Percentiles rank a stretch among this genome's conserved stretches.
Evolutionary conservation across 192 early-diverging fungal genomes (phyloP).

Genomic region (Oehlia diaphana): DNA sequence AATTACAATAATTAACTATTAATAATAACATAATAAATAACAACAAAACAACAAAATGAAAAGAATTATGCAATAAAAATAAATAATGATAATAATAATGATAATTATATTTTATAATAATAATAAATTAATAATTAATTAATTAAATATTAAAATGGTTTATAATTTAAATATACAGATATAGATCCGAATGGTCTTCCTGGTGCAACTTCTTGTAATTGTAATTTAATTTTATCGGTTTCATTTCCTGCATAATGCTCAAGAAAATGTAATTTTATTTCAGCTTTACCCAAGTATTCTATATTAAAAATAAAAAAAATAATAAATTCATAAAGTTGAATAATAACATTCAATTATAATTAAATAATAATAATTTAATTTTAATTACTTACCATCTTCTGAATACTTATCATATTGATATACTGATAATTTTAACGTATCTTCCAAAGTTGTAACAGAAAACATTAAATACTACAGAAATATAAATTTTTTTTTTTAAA

Average conservation of each 20-base stretch:
- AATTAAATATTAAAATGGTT: background rate
- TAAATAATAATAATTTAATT: background rate
- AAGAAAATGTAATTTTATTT: constrained; percentile 14
- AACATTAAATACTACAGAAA: constrained; percentile 11
- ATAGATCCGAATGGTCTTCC: background rate
- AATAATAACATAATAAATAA: too few species aligned
- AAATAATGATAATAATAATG: too few species aligned
- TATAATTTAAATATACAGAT: constrained; percentile 20
- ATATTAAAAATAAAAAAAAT: background rate
- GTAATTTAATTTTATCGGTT: constrained; percentile 6
- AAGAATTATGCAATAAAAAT: too few species aligned
- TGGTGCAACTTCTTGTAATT: constrained; percentile 19
- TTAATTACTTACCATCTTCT: background rate
- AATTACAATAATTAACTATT: too few species aligned
- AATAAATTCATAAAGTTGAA: background rate
- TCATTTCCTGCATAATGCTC: constrained; percentile 11
- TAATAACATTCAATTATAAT: background rate
- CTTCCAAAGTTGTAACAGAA: constrained; percentile 25
- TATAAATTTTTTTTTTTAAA: too few species aligned
- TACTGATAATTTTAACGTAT: constrained; percentile 24
- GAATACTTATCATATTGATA: constrained; percentile 21
- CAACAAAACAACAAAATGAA: too few species aligned
- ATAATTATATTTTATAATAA: too few species aligned
- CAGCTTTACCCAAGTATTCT: constrained; percentile 28
- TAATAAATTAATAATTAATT: background rate